These are phyloP conservation scores for Rhodotorula paludigena DNA, from an alignment of 768 basidiomycete species.

Conservation along the genomic window DNA sequence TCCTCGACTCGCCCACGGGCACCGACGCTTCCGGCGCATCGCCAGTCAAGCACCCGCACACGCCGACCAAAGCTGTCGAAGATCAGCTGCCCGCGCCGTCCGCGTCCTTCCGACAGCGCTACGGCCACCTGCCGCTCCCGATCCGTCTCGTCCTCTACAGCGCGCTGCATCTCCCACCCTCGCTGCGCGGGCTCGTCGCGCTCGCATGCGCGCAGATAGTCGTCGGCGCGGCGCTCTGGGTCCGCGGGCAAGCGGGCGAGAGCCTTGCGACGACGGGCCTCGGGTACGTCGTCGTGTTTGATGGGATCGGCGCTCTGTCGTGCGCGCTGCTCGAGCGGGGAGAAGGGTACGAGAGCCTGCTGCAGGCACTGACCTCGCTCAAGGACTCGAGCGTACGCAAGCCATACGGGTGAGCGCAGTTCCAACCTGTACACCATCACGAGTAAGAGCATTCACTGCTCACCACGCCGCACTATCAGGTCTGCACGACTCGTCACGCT, in stretches of 20 bases:
- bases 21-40: conserved; percentile 6
- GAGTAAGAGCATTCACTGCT: no score
- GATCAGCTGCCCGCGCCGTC: conserved; percentile 20
- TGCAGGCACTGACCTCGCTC: conserved; percentile 48
- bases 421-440: no score
- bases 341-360: conserved; percentile 42
- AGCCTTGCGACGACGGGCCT: conserved; percentile 82
- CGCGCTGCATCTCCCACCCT: conserved; percentile 24
- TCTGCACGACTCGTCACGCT: conserved; percentile 45
- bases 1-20: conserved; percentile 17
- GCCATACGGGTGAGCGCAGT: conserved; percentile 68
- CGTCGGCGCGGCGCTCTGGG: conserved; percentile 64
- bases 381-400: conserved; percentile 47
- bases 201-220: conserved; percentile 44
- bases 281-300: conserved; percentile 95
- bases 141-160: conserved; percentile 29
- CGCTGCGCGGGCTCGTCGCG: conserved; percentile 15
- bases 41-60: background rate
- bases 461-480: background rate
- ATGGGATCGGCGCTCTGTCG: conserved; percentile 48
- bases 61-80: background rate
- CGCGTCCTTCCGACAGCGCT: conserved; percentile 28
- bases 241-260: conserved; percentile 78
- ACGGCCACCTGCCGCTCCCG: conserved; percentile 29
- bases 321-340: conserved; percentile 31